Percentiles rank a stretch among this genome's conserved stretches.
Conservation (phyloP, 768 basidiomycete species). For the Phanerochaete carnosa region DNA sequence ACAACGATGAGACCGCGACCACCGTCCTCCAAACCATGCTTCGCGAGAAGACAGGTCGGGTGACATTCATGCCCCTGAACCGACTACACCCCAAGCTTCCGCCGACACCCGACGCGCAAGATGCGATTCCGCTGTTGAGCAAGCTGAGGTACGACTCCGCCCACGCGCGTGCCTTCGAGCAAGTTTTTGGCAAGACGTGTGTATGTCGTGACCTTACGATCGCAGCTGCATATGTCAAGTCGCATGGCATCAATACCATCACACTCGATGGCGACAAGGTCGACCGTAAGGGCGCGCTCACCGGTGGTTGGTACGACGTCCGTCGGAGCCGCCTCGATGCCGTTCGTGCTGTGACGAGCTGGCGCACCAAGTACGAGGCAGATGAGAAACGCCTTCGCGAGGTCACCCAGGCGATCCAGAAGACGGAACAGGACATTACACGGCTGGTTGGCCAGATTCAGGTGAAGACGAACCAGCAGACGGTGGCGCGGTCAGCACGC, state of each 20-base stretch:
- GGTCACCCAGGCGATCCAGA: slow-evolving; percentile 65
- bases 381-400: slow-evolving; percentile 66
- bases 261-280: slow-evolving; percentile 98
- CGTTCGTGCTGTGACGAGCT: slow-evolving; percentile 70
- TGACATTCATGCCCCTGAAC: slow-evolving; percentile 98
- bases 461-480: slow-evolving; percentile 64
- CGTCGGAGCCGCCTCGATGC: slow-evolving; percentile 87
- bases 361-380: slow-evolving; percentile 68
- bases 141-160: slow-evolving; percentile 74
- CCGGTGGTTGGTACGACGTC: slow-evolving; percentile 94
- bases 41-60: slow-evolving; percentile 88
- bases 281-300: slow-evolving; percentile 92
- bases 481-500: slow-evolving; percentile 63
- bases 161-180: slow-evolving; percentile 85
- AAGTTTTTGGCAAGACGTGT: slow-evolving; percentile 97
- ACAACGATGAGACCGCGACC: slow-evolving; percentile 91
- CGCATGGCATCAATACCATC: slow-evolving; percentile 93
- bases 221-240: slow-evolving; percentile 92
- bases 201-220: slow-evolving; percentile 91
- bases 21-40: slow-evolving; percentile 93
- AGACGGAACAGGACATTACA: slow-evolving; percentile 86
- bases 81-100: slow-evolving; percentile 78
- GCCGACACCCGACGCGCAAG: slow-evolving; percentile 65
- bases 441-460: slow-evolving; percentile 69
- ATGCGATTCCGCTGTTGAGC: slow-evolving; percentile 77